Conservation (phyloP, 1,139 yeast genomes). For the Pichia sp. region DNA sequence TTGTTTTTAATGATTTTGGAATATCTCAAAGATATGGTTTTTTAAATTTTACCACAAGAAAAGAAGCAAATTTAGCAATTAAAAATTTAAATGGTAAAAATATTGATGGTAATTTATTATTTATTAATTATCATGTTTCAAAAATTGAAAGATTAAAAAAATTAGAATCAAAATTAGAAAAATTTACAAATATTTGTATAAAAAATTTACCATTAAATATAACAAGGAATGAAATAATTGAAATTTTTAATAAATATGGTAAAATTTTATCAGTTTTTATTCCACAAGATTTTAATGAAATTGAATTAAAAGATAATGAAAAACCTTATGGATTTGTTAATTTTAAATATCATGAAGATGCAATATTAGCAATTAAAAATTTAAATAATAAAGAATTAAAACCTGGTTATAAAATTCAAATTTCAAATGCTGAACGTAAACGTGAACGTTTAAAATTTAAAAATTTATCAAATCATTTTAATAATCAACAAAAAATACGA, state of each 20-base stretch:
- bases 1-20: constrained; percentile 37
- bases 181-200: constrained; percentile 38
- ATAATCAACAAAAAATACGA: not conserved
- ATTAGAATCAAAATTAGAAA: constrained; percentile 32
- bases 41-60: constrained; percentile 37
- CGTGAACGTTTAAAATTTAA: constrained; percentile 30
- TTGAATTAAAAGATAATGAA: constrained; percentile 9
- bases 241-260: constrained; percentile 36
- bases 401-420: constrained; percentile 26
- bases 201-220: constrained; percentile 39
- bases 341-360: constrained; percentile 32
- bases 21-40: constrained; percentile 44
- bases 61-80: constrained; percentile 41
- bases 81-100: constrained; percentile 35
- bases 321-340: constrained; percentile 34
- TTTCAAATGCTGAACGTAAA: constrained; percentile 36
- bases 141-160: constrained; percentile 41
- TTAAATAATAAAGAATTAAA: constrained; percentile 30
- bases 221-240: constrained; percentile 28
- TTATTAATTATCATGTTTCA: constrained; percentile 46
- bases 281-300: constrained; percentile 30
- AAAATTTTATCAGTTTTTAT: constrained; percentile 40
- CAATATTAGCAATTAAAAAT: constrained; percentile 29
- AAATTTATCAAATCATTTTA: constrained; percentile 18
- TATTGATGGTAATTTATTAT: constrained; percentile 35